Evolutionary conservation across 768 basidiomycete species (phyloP).

Genomic region (Xerocomellus chrysenteron): DNA sequence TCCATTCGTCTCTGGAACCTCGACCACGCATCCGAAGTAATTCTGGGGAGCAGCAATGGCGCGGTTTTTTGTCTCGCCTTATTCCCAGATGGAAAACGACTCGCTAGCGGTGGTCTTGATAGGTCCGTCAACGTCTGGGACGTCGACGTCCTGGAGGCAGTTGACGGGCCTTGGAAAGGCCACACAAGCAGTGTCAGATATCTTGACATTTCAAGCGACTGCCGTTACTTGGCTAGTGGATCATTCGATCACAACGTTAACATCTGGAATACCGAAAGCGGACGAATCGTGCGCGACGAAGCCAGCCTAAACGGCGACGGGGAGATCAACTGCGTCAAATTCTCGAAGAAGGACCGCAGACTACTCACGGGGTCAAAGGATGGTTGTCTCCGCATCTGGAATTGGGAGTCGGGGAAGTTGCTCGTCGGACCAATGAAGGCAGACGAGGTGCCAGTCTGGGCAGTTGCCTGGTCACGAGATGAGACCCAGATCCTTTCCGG

Average conservation of each 20-base stretch:
- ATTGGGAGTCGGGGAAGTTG: conserved; percentile 25
- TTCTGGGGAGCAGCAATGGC: conserved; percentile 21
- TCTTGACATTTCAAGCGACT: conserved; percentile 28
- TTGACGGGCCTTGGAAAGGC: conserved; percentile 24
- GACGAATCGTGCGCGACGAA: conserved; percentile 24
- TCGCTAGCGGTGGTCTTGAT: conserved; percentile 32
- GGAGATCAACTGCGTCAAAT: conserved; percentile 30
- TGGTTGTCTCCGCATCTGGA: conserved; percentile 30
- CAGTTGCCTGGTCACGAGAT: conserved; percentile 31
- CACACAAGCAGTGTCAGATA: conserved; percentile 30
- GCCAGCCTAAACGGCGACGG: conserved; percentile 21
- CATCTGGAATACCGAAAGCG: conserved; percentile 30
- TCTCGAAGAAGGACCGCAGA: conserved; percentile 22
- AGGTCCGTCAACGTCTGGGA: conserved; percentile 33
- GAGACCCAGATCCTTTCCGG: conserved; percentile 28
- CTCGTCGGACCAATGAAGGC: conserved; percentile 27
- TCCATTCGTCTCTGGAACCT: conserved; percentile 32
- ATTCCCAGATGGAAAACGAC: conserved; percentile 26
- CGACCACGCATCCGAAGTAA: conserved; percentile 24
- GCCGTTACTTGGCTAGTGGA: conserved; percentile 29
- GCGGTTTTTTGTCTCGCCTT: conserved; percentile 27
- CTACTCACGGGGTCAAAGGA: conserved; percentile 31
- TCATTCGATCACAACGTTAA: conserved; percentile 34
- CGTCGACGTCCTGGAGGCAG: conserved; percentile 16
- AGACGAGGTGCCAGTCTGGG: conserved; percentile 27